A percentile compares a stretch with the other conserved stretches of the same genome.
Conservation (phyloP, 768 basidiomycete species). For the Naganishia vishniacii region DNA sequence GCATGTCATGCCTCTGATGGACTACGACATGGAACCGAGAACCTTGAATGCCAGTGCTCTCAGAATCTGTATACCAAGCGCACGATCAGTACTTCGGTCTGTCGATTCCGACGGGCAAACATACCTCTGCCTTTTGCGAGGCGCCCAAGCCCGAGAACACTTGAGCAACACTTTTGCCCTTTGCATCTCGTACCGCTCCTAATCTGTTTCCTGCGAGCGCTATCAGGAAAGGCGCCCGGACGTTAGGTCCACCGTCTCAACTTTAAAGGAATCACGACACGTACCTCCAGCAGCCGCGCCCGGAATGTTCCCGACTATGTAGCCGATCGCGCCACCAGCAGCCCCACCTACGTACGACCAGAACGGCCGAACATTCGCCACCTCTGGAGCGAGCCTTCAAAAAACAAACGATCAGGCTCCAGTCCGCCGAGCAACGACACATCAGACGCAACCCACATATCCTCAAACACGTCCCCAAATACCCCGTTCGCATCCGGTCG, state of each 20-base stretch:
- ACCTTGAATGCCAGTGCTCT: conserved; percentile 77
- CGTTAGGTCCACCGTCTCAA: neutral
- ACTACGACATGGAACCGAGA: conserved; percentile 52
- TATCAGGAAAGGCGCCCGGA: neutral
- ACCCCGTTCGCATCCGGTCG: conserved; percentile 71
- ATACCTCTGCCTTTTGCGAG: conserved; percentile 79
- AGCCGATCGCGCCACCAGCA: conserved; percentile 57
- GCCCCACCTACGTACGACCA: conserved; percentile 45
- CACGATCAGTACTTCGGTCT: neutral
- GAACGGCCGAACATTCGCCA: conserved; percentile 46
- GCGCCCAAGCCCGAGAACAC: conserved; percentile 75
- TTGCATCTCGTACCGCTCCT: conserved; percentile 85
- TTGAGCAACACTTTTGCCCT: conserved; percentile 81
- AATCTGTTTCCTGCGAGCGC: conserved; percentile 75
- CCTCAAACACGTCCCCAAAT: conserved; percentile 86
- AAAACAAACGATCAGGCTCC: neutral
- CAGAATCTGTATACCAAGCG: conserved; percentile 61
- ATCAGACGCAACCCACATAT: conserved; percentile 54
- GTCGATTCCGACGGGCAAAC: conserved; percentile 27
- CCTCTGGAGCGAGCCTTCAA: conserved; percentile 47
- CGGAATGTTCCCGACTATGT: conserved; percentile 71
- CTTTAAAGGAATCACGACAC: neutral
- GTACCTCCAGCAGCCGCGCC: conserved; percentile 74
- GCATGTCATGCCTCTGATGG: no score
- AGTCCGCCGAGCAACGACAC: neutral